Evolutionary conservation across 2,329 filamentous ascomycete genomes (phyloP), one percentile per base, ranked within the genome.

Genomic region (Scedosporium minutisporum): DNA sequence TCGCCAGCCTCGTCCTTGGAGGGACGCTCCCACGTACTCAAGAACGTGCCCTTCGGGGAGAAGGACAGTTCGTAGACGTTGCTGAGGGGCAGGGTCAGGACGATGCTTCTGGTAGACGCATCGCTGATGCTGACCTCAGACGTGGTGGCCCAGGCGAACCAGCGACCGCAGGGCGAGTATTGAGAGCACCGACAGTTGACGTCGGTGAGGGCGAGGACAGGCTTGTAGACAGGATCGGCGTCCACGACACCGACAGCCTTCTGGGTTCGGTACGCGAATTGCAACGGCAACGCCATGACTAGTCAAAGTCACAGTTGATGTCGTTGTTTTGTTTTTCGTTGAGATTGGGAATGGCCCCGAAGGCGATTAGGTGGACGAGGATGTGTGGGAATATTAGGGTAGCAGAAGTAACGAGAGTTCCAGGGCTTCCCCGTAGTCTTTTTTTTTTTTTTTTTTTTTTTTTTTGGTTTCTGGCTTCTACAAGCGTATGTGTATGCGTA

Each of bases 11-110:
- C 93, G 71, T 97, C 93, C 80, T 97, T 97, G 67, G 85, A 83
- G 7, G 92, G 89, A 42, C 95, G 87, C 80, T 99, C 93, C 92
- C 93, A 97, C 62, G 95, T 97, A 73, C 96, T 96, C 73, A 97
- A 81, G 76, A 90, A 99, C 63, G 90, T 95, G 65, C 95, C 95
- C 63, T 87, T 82, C 4, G 93, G 95, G 27, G 95, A 99, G 78
- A 99, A 99, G 67, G 88, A 91, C 65, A 99, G 80, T 75, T 99
- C 95, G 78, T 91, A 96, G 67, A 97, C 92, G 72, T 96, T 93
- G 64, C 88, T 79, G 53, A 92, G 85, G 64, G 88, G 83, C 59
- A 99, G 83, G 42, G 83, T 87, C 66, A 91, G 86, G 71, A 96
- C 80, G 68, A 89, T 78, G 69, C 87, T 80, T 70, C 93, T 93